Evolutionary conservation across 441 rosid species (phyloP).

Genomic region (Metrosideros polymorpha): DNA sequence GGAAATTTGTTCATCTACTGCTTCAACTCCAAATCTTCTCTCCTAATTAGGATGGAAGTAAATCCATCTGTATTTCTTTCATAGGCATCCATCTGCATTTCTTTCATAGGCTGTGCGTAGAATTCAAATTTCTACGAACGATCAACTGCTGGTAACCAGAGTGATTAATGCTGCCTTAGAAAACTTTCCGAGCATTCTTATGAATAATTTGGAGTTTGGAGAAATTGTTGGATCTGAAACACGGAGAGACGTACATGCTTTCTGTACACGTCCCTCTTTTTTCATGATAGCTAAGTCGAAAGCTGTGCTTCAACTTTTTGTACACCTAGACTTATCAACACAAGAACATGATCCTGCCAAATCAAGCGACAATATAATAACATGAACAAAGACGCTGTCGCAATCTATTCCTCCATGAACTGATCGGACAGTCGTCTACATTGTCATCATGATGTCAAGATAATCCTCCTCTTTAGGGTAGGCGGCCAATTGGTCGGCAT

Average conservation of each 20-base stretch:
- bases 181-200: not conserved
- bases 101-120: not conserved
- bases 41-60: not conserved
- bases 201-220: not conserved
- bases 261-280: not conserved
- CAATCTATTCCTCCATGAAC: not conserved
- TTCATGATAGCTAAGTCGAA: not conserved
- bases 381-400: not conserved
- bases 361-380: not conserved
- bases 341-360: not conserved
- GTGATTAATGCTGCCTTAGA: not conserved
- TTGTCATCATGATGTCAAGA: not conserved
- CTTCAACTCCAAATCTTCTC: not conserved
- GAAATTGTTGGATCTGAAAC: not conserved
- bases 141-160: not conserved
- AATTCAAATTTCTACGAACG: not conserved
- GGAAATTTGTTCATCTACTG: not conserved
- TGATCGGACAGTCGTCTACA: not conserved
- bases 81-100: not conserved
- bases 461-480: not conserved
- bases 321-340: not conserved
- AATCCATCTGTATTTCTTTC: not conserved
- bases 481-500: slow-evolving; percentile 62
- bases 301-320: not conserved
- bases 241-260: not conserved